Evolutionary conservation across 768 basidiomycete species (phyloP).

Genomic region (Lentinula sp.): DNA sequence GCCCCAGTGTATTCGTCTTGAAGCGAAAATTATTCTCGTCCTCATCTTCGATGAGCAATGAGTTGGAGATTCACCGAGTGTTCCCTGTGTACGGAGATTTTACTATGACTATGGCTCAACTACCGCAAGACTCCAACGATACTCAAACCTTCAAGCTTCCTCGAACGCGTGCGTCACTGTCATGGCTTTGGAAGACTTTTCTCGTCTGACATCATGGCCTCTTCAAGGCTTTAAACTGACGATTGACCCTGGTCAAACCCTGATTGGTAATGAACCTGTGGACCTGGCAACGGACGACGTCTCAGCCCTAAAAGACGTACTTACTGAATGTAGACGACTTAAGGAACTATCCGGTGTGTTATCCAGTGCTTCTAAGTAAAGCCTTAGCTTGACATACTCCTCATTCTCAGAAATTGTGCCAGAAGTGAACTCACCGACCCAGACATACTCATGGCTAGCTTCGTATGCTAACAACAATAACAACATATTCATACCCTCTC

Average conservation of each 20-base stretch:
- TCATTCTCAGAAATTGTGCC: conserved; percentile 6
- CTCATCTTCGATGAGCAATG: conserved; percentile 27
- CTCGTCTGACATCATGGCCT: not conserved
- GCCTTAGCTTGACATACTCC: not conserved
- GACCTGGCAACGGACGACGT: conserved; percentile 43
- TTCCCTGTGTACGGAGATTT: conserved; percentile 55
- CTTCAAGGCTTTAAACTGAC: conserved; percentile 9
- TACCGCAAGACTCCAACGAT: conserved; percentile 26
- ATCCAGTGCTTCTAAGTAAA: conserved; percentile 1
- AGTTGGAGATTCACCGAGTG: conserved; percentile 39
- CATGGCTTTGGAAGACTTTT: not conserved
- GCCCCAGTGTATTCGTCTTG: conserved; percentile 6
- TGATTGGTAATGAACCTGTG: conserved; percentile 21
- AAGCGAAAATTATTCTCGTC: conserved; percentile 40
- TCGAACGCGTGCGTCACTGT: conserved; percentile 34
- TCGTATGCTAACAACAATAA: conserved; percentile 29
- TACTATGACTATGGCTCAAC: conserved; percentile 52
- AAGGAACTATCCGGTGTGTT: conserved; percentile 42
- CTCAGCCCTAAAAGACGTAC: conserved; percentile 36
- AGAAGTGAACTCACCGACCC: conserved; percentile 18
- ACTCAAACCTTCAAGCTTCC: conserved; percentile 20
- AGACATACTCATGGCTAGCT: conserved; percentile 40
- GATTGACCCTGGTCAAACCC: conserved; percentile 5
- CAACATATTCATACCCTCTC: conserved; percentile 15
- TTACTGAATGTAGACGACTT: conserved; percentile 52